These are phyloP conservation scores for Hemisphaericaspora xylofermentans DNA, from an alignment of 1,139 yeast species.

Conservation along the genomic window DNA sequence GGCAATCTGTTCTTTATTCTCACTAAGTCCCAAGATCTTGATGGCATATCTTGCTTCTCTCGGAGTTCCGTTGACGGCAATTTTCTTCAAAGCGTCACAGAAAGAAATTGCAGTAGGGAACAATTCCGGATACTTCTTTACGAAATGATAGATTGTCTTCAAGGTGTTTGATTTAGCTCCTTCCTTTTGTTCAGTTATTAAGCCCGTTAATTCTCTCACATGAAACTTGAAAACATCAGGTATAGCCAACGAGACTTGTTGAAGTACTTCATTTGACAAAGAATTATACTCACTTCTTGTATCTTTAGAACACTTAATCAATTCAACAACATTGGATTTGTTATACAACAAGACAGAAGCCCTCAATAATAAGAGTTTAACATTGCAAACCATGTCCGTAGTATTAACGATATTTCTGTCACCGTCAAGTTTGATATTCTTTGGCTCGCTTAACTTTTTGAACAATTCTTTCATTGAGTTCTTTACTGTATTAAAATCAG, in stretches of 20 bases:
- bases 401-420: conserved; percentile 41
- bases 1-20: conserved; percentile 39
- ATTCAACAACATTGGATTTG: conserved; percentile 57
- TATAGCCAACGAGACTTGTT: conserved; percentile 55
- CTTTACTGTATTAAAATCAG: conserved; percentile 59
- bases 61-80: conserved; percentile 56
- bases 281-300: conserved; percentile 27
- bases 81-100: conserved; percentile 37
- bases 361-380: conserved; percentile 61
- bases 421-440: conserved; percentile 42
- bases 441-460: conserved; percentile 51
- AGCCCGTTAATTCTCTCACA: conserved; percentile 47
- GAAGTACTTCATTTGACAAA: conserved; percentile 53
- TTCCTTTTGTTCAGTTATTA: conserved; percentile 26
- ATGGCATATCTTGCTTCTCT: conserved; percentile 66
- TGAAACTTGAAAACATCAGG: conserved; percentile 70
- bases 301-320: conserved; percentile 49
- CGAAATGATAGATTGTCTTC: conserved; percentile 61
- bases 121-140: conserved; percentile 46
- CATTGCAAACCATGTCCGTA: conserved; percentile 48
- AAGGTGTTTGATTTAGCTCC: conserved; percentile 27
- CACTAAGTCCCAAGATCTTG: conserved; percentile 53
- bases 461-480: conserved; percentile 64
- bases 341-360: conserved; percentile 64
- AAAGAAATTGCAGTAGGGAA: conserved; percentile 38